These are phyloP conservation scores for Penicillium diatomitis DNA, from an alignment of 495 filamentous ascomycete species.

Conservation along the genomic window DNA sequence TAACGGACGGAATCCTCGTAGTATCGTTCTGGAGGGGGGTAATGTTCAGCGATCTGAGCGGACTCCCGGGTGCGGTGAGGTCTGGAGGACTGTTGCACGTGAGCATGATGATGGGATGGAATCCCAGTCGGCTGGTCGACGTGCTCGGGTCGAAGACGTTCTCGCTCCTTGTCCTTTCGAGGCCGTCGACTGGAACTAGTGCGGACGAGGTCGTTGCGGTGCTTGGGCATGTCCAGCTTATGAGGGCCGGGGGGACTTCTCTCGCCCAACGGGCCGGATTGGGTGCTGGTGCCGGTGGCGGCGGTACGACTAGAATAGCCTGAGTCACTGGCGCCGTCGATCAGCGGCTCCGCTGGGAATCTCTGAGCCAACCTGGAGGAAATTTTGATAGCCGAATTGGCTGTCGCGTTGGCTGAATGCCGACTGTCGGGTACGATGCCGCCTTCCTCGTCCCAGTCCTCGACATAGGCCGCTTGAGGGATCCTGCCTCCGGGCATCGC, in stretches of 20 bases:
- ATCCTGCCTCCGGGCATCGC: slow-evolving; percentile 32
- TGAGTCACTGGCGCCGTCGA: slow-evolving; percentile 51
- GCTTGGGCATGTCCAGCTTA: slow-evolving; percentile 31
- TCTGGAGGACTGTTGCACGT: slow-evolving; percentile 26
- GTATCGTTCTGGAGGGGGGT: slow-evolving; percentile 17
- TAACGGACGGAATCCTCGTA: slow-evolving; percentile 21
- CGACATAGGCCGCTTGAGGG: slow-evolving; percentile 40
- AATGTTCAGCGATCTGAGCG: slow-evolving; percentile 14
- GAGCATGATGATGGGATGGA: slow-evolving; percentile 23
- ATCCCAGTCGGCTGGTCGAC: slow-evolving; percentile 31
- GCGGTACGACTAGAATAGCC: slow-evolving; percentile 57
- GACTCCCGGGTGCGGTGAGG: slow-evolving; percentile 25
- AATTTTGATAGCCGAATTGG: slow-evolving; percentile 41
- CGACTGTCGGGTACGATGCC: slow-evolving; percentile 39
- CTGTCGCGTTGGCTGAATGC: slow-evolving; percentile 38
- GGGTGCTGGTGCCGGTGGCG: slow-evolving; percentile 46
- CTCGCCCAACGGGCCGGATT: slow-evolving; percentile 42
- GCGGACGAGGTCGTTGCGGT: slow-evolving; percentile 19
- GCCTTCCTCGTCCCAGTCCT: slow-evolving; percentile 50
- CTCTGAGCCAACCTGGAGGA: slow-evolving; percentile 41
- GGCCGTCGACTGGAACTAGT: slow-evolving; percentile 27
- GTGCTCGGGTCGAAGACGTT: slow-evolving; percentile 20
- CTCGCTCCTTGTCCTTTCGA: slow-evolving; percentile 28
- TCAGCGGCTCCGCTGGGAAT: slow-evolving; percentile 23
- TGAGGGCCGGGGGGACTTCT: slow-evolving; percentile 30